Evolutionary conservation across 2,329 filamentous ascomycete species (phyloP).

Genomic region (Epichloe aotearoae): DNA sequence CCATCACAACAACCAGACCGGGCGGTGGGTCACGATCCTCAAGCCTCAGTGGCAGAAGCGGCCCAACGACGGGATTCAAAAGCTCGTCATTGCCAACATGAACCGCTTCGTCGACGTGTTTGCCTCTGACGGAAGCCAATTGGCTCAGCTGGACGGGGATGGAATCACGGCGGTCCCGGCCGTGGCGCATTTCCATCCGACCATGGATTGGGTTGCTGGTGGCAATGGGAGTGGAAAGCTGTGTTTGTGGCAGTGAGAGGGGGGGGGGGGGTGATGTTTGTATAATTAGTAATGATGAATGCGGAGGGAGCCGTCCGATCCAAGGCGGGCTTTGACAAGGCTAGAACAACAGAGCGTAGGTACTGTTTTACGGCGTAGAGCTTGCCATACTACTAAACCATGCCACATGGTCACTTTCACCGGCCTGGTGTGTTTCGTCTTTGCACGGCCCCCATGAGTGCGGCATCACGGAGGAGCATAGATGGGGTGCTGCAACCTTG

Average conservation of each 20-base stretch:
- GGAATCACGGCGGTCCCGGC: conserved; percentile 91
- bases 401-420: no score
- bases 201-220: conserved; percentile 79
- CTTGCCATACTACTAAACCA: not conserved
- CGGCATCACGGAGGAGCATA: no score
- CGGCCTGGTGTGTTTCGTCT: no score
- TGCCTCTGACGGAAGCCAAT: conserved; percentile 65
- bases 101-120: conserved; percentile 93
- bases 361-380: not conserved
- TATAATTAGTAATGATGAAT: no score
- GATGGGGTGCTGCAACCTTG: no score
- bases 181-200: conserved; percentile 81
- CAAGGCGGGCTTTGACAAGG: no score
- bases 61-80: conserved; percentile 67
- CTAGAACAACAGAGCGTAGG: not conserved
- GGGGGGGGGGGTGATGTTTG: no score
- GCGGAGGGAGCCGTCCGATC: not conserved
- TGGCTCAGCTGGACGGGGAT: conserved; percentile 78
- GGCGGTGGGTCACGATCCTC: conserved; percentile 75
- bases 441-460: no score
- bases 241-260: conserved; percentile 65
- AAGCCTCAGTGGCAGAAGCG: conserved; percentile 80
- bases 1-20: conserved; percentile 89
- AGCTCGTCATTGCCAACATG: conserved; percentile 93
- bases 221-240: conserved; percentile 88